Conservation (phyloP, 2,329 filamentous ascomycete species). For the Penicillium sp. region DNA sequence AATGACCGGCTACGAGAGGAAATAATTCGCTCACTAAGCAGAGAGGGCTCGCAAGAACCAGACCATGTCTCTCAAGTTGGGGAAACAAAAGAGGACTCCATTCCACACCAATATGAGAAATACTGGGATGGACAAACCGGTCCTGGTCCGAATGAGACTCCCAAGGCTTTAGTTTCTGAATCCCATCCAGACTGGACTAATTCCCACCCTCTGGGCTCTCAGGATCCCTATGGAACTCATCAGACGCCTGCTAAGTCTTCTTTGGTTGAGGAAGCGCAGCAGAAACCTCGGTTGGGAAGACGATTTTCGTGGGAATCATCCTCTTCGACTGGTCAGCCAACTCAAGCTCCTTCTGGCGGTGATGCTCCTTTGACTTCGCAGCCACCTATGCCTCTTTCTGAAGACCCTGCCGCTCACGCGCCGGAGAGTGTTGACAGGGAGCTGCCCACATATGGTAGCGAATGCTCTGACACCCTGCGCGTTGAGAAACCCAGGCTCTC, state of each 20-base stretch:
- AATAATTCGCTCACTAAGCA: conserved; percentile 50
- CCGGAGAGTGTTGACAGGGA: conserved; percentile 7
- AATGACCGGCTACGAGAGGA: conserved; percentile 48
- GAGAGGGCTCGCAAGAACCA: conserved; percentile 34
- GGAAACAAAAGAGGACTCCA: conserved; percentile 25
- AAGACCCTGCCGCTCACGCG: conserved; percentile 6
- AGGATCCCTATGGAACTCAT: conserved; percentile 15
- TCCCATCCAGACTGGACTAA: conserved; percentile 16
- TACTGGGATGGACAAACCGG: conserved; percentile 34
- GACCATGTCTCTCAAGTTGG: conserved; percentile 25
- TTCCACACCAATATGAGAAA: conserved; percentile 40
- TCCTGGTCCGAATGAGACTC: conserved; percentile 18
- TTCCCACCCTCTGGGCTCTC: conserved; percentile 12
- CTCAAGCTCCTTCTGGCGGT: conserved; percentile 5
- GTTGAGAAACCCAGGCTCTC: conserved; percentile 33
- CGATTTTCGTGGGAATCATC: conserved; percentile 48
- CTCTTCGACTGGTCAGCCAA: conserved; percentile 18
- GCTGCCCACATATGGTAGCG: conserved; percentile 4
- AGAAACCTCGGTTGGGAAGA: conserved; percentile 33
- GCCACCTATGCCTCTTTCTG: conserved; percentile 18
- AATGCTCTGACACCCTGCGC: conserved; percentile 11
- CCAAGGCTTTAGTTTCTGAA: conserved; percentile 15
- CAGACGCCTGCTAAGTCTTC: conserved; percentile 7
- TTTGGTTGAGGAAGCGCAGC: conserved; percentile 11
- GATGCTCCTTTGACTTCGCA: conserved; percentile 19